Base-by-base conservation (phyloP, 805 yeast genomes). In the Candida pseudofarinosa region DNA sequence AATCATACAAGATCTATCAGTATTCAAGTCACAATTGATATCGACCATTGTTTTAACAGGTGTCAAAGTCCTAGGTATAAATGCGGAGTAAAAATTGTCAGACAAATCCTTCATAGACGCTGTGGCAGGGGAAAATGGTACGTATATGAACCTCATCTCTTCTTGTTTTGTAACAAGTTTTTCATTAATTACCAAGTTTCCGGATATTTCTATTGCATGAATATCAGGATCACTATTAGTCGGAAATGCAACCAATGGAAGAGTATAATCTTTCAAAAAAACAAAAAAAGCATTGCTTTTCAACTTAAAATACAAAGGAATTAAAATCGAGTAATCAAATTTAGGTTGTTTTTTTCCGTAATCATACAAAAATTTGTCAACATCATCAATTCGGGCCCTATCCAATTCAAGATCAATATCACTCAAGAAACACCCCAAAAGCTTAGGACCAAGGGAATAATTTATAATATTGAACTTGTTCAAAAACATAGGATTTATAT, bases 11-110 rank as follows among this genome's bases (percentile, higher is more conserved):
- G 83, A 73, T 15, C 67, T 55, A 1, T 61, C 56, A 0, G 85
- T 73, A 19, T 58, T 58, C 10, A 81, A 70, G 5, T 60, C 48
- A 18, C 80, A 71, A 12, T 66, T 59, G 44, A 80, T 51, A 49
- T 81, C 78, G 23, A 77, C 62, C 58, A 71, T 73, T 32, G 77
- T 65, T 48, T 83, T 83, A 16, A 83, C 73, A 0, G 84, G 79
- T 2, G 84, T 79, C 57, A 83, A 65, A 0, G 88, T 82, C 51
- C 88, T 71, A 0, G 82, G 73, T 12, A 81, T 70, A 47, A 71
- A 73, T 2, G 74, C 72, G 0, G 83, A 80, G 58, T 80, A 83
- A 41, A 82, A 71, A 33, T 73, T 76, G 50, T 79, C 80, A 19
- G 38, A 47, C 16, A 37, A 51, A 6, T 55, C 59, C 3, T 52